Percentiles rank a stretch among this genome's conserved stretches.
Conservation (phyloP, 805 yeast species). For the Wickerhamomyces chambardii region DNA sequence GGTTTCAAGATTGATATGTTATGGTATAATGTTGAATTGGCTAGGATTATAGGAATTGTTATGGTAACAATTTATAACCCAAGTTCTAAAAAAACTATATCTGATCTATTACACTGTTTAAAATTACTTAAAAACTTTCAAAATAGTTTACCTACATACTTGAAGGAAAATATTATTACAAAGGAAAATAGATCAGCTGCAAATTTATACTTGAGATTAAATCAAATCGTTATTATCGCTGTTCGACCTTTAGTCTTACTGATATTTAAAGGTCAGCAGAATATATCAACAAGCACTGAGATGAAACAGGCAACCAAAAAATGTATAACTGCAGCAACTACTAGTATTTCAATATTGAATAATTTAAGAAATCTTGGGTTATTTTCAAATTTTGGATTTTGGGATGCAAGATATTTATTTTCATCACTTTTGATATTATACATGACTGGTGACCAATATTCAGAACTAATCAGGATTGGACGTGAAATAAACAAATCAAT, state of each 20-base stretch:
- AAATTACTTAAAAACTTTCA: conserved; percentile 16
- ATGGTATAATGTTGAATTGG: conserved; percentile 14
- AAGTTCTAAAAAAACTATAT: conserved; percentile 16
- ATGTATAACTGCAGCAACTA: conserved; percentile 22
- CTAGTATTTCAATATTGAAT: conserved; percentile 20
- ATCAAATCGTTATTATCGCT: conserved; percentile 26
- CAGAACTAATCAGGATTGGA: conserved; percentile 13
- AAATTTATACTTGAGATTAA: conserved; percentile 24
- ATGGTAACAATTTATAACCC: conserved; percentile 23
- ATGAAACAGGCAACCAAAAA: conserved; percentile 18
- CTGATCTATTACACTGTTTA: conserved; percentile 13
- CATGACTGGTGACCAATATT: conserved; percentile 15
- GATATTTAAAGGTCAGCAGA: conserved; percentile 21
- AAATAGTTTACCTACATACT: conserved; percentile 10
- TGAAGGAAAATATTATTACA: conserved; percentile 9
- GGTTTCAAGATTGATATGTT: conserved; percentile 21
- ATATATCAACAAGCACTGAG: conserved; percentile 10
- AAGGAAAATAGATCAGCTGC: conserved; percentile 18
- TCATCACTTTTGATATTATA: conserved; percentile 23
- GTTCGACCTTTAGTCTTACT: conserved; percentile 26
- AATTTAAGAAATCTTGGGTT: conserved; percentile 18
- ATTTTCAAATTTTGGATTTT: conserved; percentile 27
- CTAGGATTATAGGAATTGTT: conserved; percentile 19
- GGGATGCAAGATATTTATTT: conserved; percentile 30
- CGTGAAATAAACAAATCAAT: conserved; percentile 15